These are phyloP conservation scores for Gynandropsis gynandra DNA, from an alignment of 345 rosid species.

Conservation along the genomic window DNA sequence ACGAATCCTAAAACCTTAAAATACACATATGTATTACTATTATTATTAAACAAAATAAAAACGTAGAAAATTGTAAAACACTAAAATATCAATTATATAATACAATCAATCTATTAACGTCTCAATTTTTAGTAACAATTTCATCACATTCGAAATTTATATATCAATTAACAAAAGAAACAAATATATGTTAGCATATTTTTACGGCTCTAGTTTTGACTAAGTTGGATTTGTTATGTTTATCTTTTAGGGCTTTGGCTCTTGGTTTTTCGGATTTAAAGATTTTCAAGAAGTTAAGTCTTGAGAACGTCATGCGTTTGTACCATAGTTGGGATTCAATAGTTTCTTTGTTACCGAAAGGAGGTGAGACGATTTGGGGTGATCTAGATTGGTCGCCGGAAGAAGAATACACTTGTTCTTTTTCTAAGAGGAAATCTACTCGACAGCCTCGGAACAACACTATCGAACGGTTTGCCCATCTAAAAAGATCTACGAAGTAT, in stretches of 20 bases:
- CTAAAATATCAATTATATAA: no score
- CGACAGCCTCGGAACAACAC: constrained; percentile 27
- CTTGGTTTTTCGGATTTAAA: constrained; percentile 44
- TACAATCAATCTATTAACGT: no score
- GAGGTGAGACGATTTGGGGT: constrained; percentile 78
- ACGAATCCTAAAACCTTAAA: no score
- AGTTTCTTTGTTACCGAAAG: constrained; percentile 61
- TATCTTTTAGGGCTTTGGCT: constrained; percentile 40
- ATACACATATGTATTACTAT: no score
- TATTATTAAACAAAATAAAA: no score
- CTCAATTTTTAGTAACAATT: no score
- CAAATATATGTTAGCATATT: no score
- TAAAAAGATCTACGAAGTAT: constrained; percentile 36
- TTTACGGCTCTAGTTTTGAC: no score
- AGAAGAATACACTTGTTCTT: constrained; percentile 36
- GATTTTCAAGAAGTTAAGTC: constrained; percentile 44
- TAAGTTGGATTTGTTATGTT: constrained; percentile 7
- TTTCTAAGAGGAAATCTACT: constrained; percentile 28
- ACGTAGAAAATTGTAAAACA: no score
- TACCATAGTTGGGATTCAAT: constrained; percentile 69
- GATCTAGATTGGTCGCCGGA: constrained; percentile 53
- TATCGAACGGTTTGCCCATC: constrained; percentile 21
- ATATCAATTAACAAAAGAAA: no score
- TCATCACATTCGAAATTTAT: no score
- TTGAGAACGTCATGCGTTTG: constrained; percentile 49